These are phyloP conservation scores for Eleusine coracana DNA, from an alignment of 176 grass and related monocot species.

Conservation along the genomic window DNA sequence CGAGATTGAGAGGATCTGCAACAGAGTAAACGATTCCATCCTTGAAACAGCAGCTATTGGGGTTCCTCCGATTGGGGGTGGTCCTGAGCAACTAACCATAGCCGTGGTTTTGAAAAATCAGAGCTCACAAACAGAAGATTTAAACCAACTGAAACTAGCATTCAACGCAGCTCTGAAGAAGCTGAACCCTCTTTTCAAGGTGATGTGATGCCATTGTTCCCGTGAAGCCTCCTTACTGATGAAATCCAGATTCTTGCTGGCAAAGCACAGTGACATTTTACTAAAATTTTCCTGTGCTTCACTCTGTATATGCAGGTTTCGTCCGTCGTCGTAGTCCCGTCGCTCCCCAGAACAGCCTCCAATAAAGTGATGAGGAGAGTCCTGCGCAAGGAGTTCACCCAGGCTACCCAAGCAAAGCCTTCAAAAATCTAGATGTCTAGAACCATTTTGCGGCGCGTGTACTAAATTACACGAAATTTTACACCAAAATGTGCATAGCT, in stretches of 20 bases:
- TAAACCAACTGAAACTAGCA: slow-evolving; percentile 61
- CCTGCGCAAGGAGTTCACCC: slow-evolving; percentile 71
- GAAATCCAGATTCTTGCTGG: neutral
- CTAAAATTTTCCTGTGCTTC: neutral
- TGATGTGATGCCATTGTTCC: slow-evolving; percentile 39
- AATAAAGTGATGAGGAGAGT: slow-evolving; percentile 98
- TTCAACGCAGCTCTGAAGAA: slow-evolving; percentile 89
- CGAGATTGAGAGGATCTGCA: slow-evolving; percentile 91
- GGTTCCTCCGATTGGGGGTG: slow-evolving; percentile 78
- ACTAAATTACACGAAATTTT: neutral
- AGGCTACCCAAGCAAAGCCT: slow-evolving; percentile 48
- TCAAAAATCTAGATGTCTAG: slow-evolving; percentile 72
- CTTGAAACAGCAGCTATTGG: slow-evolving; percentile 93
- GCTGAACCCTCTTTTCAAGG: slow-evolving; percentile 95
- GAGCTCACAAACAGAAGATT: slow-evolving; percentile 46
- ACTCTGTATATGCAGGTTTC: slow-evolving; percentile 63
- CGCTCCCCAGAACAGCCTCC: slow-evolving; percentile 84
- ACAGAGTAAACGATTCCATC: slow-evolving; percentile 62
- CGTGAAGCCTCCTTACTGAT: neutral
- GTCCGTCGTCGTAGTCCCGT: slow-evolving; percentile 60
- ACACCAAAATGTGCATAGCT: slow-evolving; percentile 26
- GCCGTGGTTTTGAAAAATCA: slow-evolving; percentile 78
- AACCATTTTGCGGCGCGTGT: slow-evolving; percentile 1
- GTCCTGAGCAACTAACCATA: slow-evolving; percentile 82
- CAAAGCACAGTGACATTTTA: neutral